These are phyloP conservation scores for Paracorniculantispora psalliotae DNA, from an alignment of 2,329 filamentous ascomycete species.

Conservation along the genomic window DNA sequence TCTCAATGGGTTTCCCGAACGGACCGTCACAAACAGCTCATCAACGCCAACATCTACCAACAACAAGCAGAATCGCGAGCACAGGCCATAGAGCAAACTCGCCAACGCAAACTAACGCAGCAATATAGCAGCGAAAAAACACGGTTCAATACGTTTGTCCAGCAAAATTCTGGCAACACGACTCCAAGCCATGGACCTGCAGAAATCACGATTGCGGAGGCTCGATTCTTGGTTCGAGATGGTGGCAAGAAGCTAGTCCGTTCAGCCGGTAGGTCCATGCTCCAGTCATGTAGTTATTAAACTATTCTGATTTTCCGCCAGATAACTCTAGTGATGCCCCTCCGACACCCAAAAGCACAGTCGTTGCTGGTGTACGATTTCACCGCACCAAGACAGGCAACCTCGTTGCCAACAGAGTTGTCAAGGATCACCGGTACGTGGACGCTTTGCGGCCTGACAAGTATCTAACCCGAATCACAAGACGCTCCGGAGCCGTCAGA, in stretches of 20 bases:
- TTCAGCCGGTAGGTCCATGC: constrained; percentile 53
- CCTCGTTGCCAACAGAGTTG: constrained; percentile 69
- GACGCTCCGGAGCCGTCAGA: constrained; percentile 50
- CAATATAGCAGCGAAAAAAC: constrained; percentile 55
- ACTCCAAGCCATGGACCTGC: constrained; percentile 37
- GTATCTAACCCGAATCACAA: constrained; percentile 36
- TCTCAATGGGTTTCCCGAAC: constrained; percentile 63
- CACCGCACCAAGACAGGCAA: constrained; percentile 85
- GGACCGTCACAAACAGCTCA: constrained; percentile 75
- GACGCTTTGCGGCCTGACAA: constrained; percentile 18
- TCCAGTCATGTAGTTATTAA: background rate
- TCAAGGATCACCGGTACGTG: constrained; percentile 71
- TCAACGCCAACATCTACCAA: constrained; percentile 74
- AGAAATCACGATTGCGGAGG: constrained; percentile 64
- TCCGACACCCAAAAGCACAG: constrained; percentile 67
- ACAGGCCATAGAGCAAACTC: constrained; percentile 67
- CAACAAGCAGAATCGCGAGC: constrained; percentile 64
- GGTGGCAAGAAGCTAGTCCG: constrained; percentile 80
- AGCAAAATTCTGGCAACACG: constrained; percentile 22
- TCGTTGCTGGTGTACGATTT: constrained; percentile 74
- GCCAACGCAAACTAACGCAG: constrained; percentile 50
- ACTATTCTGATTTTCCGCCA: constrained; percentile 22
- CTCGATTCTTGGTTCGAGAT: constrained; percentile 67
- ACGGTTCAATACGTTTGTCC: constrained; percentile 41
- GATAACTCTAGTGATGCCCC: constrained; percentile 56